Percentiles rank a stretch among this genome's conserved stretches.
Evolutionary conservation across 2,329 filamentous ascomycete species (phyloP).

Genomic region (Scorias spongiosa): DNA sequence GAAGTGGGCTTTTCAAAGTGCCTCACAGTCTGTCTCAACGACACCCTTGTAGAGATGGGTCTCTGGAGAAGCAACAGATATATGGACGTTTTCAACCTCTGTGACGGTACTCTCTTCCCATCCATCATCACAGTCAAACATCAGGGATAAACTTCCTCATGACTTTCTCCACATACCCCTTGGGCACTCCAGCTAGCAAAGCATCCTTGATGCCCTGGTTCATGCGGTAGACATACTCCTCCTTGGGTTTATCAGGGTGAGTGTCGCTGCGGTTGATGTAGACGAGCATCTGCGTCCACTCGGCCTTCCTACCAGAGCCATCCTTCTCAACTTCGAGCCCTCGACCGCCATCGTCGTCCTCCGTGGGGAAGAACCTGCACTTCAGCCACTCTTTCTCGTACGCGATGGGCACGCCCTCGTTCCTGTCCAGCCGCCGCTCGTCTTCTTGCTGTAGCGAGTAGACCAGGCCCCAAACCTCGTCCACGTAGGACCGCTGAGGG

Average conservation of each 20-base stretch:
- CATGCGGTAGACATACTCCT: conserved; percentile 50
- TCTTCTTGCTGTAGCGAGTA: conserved; percentile 38
- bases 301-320: background rate
- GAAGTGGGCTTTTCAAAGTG: no score
- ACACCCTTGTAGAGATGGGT: no score
- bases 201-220: conserved; percentile 48
- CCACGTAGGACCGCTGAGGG: conserved; percentile 6
- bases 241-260: conserved; percentile 26
- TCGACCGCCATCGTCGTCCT: conserved; percentile 7
- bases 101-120: background rate
- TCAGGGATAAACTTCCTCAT: conserved; percentile 38
- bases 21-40: no score
- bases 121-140: conserved; percentile 4
- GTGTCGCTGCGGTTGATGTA: conserved; percentile 41
- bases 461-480: conserved; percentile 42
- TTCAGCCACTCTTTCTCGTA: conserved; percentile 41
- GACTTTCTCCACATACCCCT: conserved; percentile 38
- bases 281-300: conserved; percentile 32
- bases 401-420: conserved; percentile 46
- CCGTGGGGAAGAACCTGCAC: conserved; percentile 29
- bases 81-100: background rate
- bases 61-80: background rate
- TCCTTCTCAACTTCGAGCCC: background rate
- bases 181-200: conserved; percentile 36
- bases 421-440: conserved; percentile 37